Evolutionary conservation across 140 eudicot genomes (phyloP), one percentile per base, ranked within the genome.

Genomic region (Anethum foeniculum): DNA sequence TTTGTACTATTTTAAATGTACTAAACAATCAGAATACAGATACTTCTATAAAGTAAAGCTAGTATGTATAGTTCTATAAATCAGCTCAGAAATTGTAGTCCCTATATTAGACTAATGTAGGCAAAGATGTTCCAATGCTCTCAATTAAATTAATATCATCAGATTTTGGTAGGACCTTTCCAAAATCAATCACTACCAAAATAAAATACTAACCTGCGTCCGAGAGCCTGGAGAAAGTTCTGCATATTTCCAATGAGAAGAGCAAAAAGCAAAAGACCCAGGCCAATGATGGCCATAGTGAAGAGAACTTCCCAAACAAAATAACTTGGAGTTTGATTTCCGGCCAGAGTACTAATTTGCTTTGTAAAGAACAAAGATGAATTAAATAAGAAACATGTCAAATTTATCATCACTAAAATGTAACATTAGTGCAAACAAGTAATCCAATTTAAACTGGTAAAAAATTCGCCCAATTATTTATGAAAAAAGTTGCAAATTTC

Each of bases 331-430:
- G 28, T 48, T 85, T 65, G 98, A 86, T 93, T 93, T 41, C 98
- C 98, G 21, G 97, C 98, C 49, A 89, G 84, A n/a, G 98, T 93
- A 80, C 98, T 93, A 49, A 91, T 89, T 93, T 93, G 98, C 97
- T 91, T 82, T 60, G 38, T 54, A 85, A 76, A 39, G 54, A 83
- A 83, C 36, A 80, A 62, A 60, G 69, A 32, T 58, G 43, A 77
- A 54, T 28, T 56, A 80, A 77, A 41, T 46, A 21, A 36, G 46
- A 76, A 72, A 36, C 30, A 79, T 11, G 27, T 51, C 62, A 67
- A 52, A 19, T 21, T 71, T 71, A 25, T 10, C 14, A 62, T 62
- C 25, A 9, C 4, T 60, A 2, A n/a, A 60, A 60, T n/a, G 5
- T 10, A 25, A 62, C 32, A 9, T 2, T 7, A 14, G 36, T 69